These are phyloP conservation scores for Starmerella powellii DNA, from an alignment of 805 yeast species.

Conservation along the genomic window DNA sequence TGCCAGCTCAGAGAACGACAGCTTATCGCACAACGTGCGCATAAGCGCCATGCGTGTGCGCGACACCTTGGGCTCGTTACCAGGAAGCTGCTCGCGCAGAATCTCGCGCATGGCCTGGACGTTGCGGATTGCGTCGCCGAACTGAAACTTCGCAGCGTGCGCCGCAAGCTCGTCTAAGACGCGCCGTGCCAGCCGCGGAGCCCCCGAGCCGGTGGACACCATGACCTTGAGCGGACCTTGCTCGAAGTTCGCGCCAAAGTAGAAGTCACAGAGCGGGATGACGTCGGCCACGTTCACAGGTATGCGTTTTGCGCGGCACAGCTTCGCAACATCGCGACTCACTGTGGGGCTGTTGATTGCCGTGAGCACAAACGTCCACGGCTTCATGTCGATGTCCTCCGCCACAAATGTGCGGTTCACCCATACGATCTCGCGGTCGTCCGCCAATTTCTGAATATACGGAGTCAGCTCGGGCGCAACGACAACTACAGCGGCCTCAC, in stretches of 20 bases:
- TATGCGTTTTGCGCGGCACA: constrained; percentile 35
- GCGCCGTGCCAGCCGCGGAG: constrained; percentile 60
- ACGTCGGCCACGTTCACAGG: constrained; percentile 75
- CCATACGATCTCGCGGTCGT: constrained; percentile 13
- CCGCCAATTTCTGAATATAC: constrained; percentile 36
- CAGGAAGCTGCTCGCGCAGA: constrained; percentile 33
- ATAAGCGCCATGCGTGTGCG: constrained; percentile 63
- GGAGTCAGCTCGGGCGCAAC: constrained; percentile 39
- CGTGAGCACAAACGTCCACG: constrained; percentile 55
- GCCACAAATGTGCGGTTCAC: constrained; percentile 11
- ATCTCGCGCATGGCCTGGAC: constrained; percentile 44
- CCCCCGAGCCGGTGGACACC: constrained; percentile 74
- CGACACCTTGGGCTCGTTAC: constrained; percentile 29
- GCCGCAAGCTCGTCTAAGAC: constrained; percentile 45
- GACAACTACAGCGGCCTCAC: constrained; percentile 60
- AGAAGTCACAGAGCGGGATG: constrained; percentile 73
- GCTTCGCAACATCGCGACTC: constrained; percentile 46
- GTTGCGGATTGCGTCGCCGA: constrained; percentile 47
- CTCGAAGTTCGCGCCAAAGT: constrained; percentile 67
- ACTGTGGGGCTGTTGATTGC: constrained; percentile 61
- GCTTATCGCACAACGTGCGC: constrained; percentile 49
- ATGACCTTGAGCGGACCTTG: constrained; percentile 64
- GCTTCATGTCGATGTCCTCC: constrained; percentile 28
- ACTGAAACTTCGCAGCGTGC: constrained; percentile 32
- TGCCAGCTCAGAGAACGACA: constrained; percentile 50